Evolutionary conservation across 1,284 basidiomycete species (phyloP).

Genomic region (Tilletia indica): DNA sequence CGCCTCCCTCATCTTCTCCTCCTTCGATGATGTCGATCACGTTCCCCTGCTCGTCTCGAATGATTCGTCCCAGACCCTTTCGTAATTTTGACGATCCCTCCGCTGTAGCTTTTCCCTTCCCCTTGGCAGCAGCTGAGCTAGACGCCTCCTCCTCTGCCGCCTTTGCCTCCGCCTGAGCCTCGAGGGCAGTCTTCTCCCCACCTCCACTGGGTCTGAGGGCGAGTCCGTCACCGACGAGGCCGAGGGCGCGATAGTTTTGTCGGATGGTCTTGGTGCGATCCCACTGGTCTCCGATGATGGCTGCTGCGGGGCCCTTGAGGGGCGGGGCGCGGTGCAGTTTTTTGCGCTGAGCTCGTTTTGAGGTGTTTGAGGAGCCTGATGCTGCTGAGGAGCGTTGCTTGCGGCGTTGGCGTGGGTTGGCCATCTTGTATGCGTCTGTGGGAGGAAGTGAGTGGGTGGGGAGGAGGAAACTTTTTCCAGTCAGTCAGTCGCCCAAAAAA

Average conservation of each 20-base stretch:
- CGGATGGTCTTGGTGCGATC: conserved; percentile 82
- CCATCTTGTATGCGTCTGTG: conserved; percentile 63
- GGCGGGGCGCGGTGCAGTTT: conserved; percentile 61
- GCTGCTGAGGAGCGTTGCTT: conserved; percentile 68
- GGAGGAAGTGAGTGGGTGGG: background rate
- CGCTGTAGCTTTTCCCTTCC: conserved; percentile 9
- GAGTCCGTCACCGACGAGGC: conserved; percentile 6
- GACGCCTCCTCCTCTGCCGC: background rate
- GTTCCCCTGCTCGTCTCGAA: conserved; percentile 78
- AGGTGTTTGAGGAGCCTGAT: conserved; percentile 63
- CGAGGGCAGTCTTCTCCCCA: conserved; percentile 4
- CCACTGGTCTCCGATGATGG: conserved; percentile 80
- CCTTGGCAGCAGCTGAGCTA: background rate
- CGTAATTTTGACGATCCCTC: conserved; percentile 28
- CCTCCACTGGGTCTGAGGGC: conserved; percentile 22
- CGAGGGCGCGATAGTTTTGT: conserved; percentile 71
- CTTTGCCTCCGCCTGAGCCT: background rate
- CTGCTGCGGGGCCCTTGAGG: conserved; percentile 70
- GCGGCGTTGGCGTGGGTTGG: conserved; percentile 83
- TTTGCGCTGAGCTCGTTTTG: conserved; percentile 71
- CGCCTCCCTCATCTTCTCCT: conserved; percentile 59
- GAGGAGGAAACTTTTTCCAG: background rate
- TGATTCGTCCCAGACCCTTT: conserved; percentile 78
- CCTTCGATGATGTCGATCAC: conserved; percentile 73
- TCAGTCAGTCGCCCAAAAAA: too few species aligned